phyloP scores from a whole-genome alignment of 2,329 filamentous ascomycete species.

The Aspergillus sp. region DNA sequence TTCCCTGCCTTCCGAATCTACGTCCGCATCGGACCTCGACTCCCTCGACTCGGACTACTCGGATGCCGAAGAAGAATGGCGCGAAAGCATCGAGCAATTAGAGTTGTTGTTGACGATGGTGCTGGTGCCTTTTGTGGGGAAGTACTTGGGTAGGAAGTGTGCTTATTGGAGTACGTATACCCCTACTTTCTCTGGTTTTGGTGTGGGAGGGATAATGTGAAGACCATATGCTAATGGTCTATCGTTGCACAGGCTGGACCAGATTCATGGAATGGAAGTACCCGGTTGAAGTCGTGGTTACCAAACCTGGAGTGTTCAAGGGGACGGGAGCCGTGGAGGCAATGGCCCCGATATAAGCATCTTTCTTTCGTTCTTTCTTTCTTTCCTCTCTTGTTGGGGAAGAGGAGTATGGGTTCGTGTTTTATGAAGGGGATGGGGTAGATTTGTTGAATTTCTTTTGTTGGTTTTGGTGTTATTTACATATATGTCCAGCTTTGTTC shows the following conservation, averaged over 20 bases:
- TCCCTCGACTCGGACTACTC: slow-evolving; percentile 59
- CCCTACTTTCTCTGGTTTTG: no score
- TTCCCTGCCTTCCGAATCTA: slow-evolving; percentile 46
- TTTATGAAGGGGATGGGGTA: no score
- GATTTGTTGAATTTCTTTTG: no score
- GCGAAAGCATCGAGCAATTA: slow-evolving; percentile 88
- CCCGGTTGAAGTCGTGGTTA: slow-evolving; percentile 68
- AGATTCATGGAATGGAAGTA: slow-evolving; percentile 96
- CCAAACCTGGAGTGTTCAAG: slow-evolving; percentile 65
- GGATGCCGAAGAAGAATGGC: slow-evolving; percentile 94
- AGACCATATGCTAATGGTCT: slow-evolving; percentile 1
- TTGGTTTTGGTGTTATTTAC: no score
- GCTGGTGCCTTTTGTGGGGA: slow-evolving; percentile 87
- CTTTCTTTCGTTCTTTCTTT: no score
- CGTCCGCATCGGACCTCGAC: slow-evolving; percentile 42
- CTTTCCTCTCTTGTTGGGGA: neutral
- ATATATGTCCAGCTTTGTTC: no score
- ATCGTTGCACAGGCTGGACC: slow-evolving; percentile 39
- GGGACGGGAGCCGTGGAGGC: slow-evolving; percentile 65
- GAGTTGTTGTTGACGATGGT: slow-evolving; percentile 94
- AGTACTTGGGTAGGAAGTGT: slow-evolving; percentile 91
- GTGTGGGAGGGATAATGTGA: neutral
- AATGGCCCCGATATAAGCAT: slow-evolving; percentile 40
- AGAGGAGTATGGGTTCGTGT: no score
- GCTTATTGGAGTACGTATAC: slow-evolving; percentile 81